phyloP scores from a whole-genome alignment of 1,284 basidiomycete genomes.

The Fomitopsis schrenkii region DNA sequence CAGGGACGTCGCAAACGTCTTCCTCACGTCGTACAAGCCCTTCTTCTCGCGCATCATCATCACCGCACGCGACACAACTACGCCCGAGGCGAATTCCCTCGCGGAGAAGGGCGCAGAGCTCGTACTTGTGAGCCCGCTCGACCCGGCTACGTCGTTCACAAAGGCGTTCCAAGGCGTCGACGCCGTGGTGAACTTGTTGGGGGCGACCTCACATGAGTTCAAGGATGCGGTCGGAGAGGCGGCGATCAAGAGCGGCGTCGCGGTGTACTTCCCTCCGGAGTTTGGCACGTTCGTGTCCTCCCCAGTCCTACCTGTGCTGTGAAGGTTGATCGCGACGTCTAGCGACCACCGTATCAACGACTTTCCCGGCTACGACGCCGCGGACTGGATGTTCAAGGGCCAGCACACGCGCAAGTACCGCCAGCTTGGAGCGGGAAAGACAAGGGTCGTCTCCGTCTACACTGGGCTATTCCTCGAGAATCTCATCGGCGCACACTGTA shows the following conservation, averaged over 20 bases:
- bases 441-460: conserved; percentile 26
- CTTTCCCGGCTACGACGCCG: conserved; percentile 23
- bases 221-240: conserved; percentile 19
- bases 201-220: conserved; percentile 5
- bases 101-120: conserved; percentile 22
- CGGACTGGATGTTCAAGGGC: conserved; percentile 21
- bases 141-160: conserved; percentile 11
- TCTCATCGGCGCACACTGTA: conserved; percentile 7
- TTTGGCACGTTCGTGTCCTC: conserved; percentile 21
- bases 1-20: conserved; percentile 11
- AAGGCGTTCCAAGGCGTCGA: conserved; percentile 21
- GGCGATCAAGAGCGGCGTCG: conserved; percentile 18
- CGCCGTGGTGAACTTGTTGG: conserved; percentile 22
- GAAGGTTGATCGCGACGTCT: background rate
- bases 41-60: conserved; percentile 22
- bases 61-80: conserved; percentile 19
- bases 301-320: background rate
- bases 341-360: conserved; percentile 27
- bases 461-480: conserved; percentile 23
- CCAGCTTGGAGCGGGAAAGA: conserved; percentile 15
- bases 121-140: conserved; percentile 7
- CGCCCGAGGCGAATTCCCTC: conserved; percentile 17
- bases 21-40: conserved; percentile 19
- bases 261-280: conserved; percentile 29
- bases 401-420: conserved; percentile 17